phyloP scores from a whole-genome alignment of 2,329 filamentous ascomycete genomes.

The Sporothrix schenckii region DNA sequence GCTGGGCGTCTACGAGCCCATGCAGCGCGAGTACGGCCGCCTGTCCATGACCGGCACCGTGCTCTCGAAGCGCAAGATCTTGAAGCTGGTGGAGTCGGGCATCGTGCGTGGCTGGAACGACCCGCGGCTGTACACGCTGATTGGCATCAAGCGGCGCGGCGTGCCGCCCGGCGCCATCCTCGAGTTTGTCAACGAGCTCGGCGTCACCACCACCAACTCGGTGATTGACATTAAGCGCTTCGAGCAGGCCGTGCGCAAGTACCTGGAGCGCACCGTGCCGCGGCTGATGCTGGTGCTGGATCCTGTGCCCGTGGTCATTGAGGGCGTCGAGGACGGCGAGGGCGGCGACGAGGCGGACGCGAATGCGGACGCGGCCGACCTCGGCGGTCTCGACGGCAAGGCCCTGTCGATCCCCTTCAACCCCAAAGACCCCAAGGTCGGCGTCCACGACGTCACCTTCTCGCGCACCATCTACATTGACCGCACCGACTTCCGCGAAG shows the following conservation, averaged over 20 bases:
- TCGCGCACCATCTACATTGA: constrained; percentile 86
- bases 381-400: constrained; percentile 51
- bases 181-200: constrained; percentile 87
- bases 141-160: constrained; percentile 79
- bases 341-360: constrained; percentile 46
- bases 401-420: constrained; percentile 76
- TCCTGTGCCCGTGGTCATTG: constrained; percentile 79
- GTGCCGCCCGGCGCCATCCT: constrained; percentile 87
- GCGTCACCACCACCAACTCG: constrained; percentile 79
- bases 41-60: constrained; percentile 83
- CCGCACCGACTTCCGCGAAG: constrained; percentile 73
- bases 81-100: constrained; percentile 74
- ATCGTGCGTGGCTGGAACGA: constrained; percentile 89
- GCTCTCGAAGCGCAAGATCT: constrained; percentile 82
- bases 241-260: constrained; percentile 80
- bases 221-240: constrained; percentile 82
- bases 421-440: constrained; percentile 73
- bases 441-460: constrained; percentile 63
- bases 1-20: constrained; percentile 82
- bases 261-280: constrained; percentile 85
- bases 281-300: constrained; percentile 88
- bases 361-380: not conserved
- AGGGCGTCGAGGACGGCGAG: constrained; percentile 65
- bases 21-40: constrained; percentile 80
- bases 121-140: constrained; percentile 84